Evolutionary conservation across 2,329 filamentous ascomycete genomes (phyloP), one percentile per base, ranked within the genome.

Genomic region (Escovopsis weberi): DNA sequence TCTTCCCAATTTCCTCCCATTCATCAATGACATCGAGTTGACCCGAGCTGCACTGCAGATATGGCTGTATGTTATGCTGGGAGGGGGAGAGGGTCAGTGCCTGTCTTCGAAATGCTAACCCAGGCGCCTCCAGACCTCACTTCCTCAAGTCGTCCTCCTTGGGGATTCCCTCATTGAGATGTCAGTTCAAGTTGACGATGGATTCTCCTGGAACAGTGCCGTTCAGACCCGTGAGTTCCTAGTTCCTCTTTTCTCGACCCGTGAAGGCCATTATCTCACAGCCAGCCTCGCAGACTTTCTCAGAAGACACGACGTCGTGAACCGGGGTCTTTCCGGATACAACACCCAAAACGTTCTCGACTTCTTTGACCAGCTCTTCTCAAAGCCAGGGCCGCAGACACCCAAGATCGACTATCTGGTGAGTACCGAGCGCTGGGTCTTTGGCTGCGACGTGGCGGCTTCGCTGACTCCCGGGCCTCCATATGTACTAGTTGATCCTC

Each of bases 161-260:
- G 89, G 89, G 43, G 91, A 96, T 64, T 94, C 85, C 30, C 80
- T 96, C 47, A 80, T 89, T 39, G 79, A 96, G 55, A 67, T 72
- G 36, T 73, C 78, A 2, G 74, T 73, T 48, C 67, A 71, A 33
- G 67, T 78, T 39, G 62, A 72, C 10, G 65, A 75, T 44, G 85
- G 82, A 12, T 89, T 88, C 60, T 84, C 74, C 1, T 84, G 93
- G 53, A 76, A 80, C 45, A 74, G 82, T 19, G 78, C 75, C 12
- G 65, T 94, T 3, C 78, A 87, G 56, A 63, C 75, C 50, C 72
- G 82, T 86, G 51, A 58, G 72, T 66, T 11, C 36, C 36, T 12
- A 35, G 12, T 41, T 15, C 15, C 15, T 15, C 12, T 8, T 37
- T 15, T 6, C 18, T 15, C 32, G 10, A 23, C 28, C 32, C n/a